These are phyloP conservation scores for Discostella pseudostelligera DNA, from an alignment of 108 stramenopile species.

Conservation along the genomic window DNA sequence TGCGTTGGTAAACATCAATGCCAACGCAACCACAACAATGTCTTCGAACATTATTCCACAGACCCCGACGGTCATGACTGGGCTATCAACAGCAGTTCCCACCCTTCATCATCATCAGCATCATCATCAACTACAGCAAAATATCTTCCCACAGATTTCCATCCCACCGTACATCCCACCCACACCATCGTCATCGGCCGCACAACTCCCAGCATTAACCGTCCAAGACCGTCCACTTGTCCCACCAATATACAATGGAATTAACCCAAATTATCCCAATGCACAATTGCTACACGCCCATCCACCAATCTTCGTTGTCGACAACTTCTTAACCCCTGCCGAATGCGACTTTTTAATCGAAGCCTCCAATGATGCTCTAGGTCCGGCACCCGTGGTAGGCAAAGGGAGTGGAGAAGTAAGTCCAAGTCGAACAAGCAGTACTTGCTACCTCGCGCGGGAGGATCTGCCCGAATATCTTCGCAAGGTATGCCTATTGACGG, in stretches of 20 bases:
- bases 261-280: slow-evolving; percentile 84
- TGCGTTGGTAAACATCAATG: no score
- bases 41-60: no score
- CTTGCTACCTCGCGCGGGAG: slow-evolving; percentile 83
- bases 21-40: no score
- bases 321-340: slow-evolving; percentile 73
- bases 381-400: slow-evolving; percentile 85
- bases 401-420: slow-evolving; percentile 77
- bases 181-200: slow-evolving; percentile 36
- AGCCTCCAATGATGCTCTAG: slow-evolving; percentile 65
- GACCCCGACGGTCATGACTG: no score
- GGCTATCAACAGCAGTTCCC: no score
- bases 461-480: slow-evolving; percentile 79
- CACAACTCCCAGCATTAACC: slow-evolving; percentile 31
- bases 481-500: slow-evolving; percentile 77
- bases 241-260: slow-evolving; percentile 81
- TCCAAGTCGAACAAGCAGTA: slow-evolving; percentile 73
- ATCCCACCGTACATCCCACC: slow-evolving; percentile 38
- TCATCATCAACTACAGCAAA: no score
- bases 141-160: neutral
- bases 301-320: slow-evolving; percentile 78
- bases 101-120: no score
- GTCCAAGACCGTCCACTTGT: slow-evolving; percentile 73
- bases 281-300: slow-evolving; percentile 52
- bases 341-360: slow-evolving; percentile 82